A percentile compares a stretch with the other conserved stretches of the same genome.
Evolutionary conservation across 2,329 filamentous ascomycete genomes (phyloP).

Genomic region (Monilinia laxa): DNA sequence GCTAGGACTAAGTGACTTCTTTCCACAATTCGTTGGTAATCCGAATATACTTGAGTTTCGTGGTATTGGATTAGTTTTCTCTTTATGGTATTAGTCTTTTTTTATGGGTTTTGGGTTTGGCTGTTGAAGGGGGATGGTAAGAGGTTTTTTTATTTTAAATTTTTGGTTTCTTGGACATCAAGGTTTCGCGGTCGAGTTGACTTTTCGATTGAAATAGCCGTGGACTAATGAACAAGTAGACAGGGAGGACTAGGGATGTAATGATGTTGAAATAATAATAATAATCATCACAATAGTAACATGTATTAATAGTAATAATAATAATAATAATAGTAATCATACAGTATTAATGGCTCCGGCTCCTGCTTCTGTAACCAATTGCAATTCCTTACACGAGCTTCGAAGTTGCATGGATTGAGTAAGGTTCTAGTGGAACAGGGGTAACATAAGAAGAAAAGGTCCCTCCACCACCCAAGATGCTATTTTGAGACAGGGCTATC

Average conservation of each 20-base stretch:
- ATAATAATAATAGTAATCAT: no score
- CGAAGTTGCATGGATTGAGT: constrained; percentile 6
- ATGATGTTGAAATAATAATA: no score
- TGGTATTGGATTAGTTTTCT: not conserved
- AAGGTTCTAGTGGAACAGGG: constrained; percentile 10
- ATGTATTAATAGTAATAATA: no score
- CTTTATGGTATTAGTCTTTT: not conserved
- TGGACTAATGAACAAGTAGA: no score
- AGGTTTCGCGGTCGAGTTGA: not conserved
- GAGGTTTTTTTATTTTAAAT: not conserved
- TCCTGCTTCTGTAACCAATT: constrained; percentile 20
- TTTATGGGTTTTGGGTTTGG: no score
- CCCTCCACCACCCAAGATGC: not conserved
- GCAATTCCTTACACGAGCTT: constrained; percentile 18
- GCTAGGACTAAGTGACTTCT: constrained; percentile 2
- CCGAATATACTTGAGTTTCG: not conserved
- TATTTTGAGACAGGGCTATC: constrained; percentile 26
- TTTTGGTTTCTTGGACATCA: not conserved
- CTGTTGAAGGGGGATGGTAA: no score
- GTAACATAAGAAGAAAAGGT: not conserved
- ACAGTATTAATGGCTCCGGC: no score
- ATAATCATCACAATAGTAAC: no score
- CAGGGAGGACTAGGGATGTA: no score
- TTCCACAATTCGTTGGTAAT: not conserved
- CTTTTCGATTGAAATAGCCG: not conserved